Conservation (phyloP, 1,284 basidiomycete species). For the Apiotrichum domesticum region DNA sequence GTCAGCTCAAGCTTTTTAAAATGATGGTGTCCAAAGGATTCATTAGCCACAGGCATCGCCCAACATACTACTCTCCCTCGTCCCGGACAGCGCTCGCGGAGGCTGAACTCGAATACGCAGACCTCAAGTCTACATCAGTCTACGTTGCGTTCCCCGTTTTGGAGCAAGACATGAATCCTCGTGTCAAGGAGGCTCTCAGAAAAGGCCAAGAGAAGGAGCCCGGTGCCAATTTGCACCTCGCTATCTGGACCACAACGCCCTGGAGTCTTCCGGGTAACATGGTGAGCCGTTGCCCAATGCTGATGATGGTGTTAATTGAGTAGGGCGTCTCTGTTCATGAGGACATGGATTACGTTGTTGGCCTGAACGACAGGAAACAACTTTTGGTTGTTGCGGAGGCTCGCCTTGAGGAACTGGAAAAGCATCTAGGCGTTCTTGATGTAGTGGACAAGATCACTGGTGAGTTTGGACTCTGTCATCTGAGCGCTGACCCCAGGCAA, state of each 20-base stretch:
- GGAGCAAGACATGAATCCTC: constrained; percentile 30
- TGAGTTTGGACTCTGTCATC: constrained; percentile 19
- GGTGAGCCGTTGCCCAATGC: constrained; percentile 52
- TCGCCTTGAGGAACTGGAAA: constrained; percentile 54
- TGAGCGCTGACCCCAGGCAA: constrained; percentile 49
- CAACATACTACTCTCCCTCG: constrained; percentile 93
- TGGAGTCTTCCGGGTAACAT: constrained; percentile 97
- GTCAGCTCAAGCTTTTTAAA: constrained; percentile 80
- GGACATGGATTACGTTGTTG: constrained; percentile 65
- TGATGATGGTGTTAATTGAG: background rate
- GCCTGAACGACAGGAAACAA: constrained; percentile 46
- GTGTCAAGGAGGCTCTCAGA: constrained; percentile 23
- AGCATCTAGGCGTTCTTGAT: constrained; percentile 54
- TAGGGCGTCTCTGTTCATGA: constrained; percentile 81
- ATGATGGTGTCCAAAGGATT: constrained; percentile 72
- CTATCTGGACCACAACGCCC: constrained; percentile 99
- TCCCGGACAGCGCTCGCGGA: constrained; percentile 92
- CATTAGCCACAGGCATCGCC: constrained; percentile 79
- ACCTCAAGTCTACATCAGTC: constrained; percentile 81
- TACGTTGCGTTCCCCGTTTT: constrained; percentile 71
- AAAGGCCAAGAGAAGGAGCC: constrained; percentile 4
- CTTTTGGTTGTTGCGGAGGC: constrained; percentile 66
- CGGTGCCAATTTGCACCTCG: constrained; percentile 50
- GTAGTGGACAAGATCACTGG: constrained; percentile 55
- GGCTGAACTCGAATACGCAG: constrained; percentile 86